These are phyloP conservation scores for Cymbopogon flexuosus DNA, from an alignment of 202 grass and related monocot genomes.

Conservation along the genomic window DNA sequence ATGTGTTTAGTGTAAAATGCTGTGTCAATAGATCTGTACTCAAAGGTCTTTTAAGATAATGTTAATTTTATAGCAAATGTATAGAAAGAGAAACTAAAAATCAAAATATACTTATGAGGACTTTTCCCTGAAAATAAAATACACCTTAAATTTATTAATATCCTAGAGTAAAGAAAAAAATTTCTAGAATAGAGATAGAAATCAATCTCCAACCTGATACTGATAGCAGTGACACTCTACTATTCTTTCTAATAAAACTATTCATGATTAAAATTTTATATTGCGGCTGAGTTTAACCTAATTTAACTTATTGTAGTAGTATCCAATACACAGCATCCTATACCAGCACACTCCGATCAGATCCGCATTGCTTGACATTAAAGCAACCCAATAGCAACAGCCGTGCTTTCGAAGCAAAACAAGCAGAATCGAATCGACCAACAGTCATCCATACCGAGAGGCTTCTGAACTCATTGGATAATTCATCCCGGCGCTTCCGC, in stretches of 20 bases:
- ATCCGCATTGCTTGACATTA: slow-evolving; percentile 11
- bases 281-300: neutral
- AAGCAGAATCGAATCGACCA: too few species aligned
- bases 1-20: neutral
- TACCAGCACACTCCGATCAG: neutral
- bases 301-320: neutral
- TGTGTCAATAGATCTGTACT: neutral
- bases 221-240: neutral
- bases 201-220: neutral
- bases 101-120: neutral
- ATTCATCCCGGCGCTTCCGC: slow-evolving; percentile 9
- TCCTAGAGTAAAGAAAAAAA: neutral
- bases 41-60: neutral
- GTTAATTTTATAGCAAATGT: neutral
- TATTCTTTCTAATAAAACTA: neutral
- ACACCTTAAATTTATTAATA: neutral
- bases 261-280: neutral
- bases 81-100: neutral
- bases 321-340: neutral
- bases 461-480: slow-evolving; percentile 46
- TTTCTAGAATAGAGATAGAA: neutral
- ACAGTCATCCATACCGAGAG: slow-evolving; percentile 48
- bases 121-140: neutral
- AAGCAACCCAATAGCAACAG: neutral
- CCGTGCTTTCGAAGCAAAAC: too few species aligned